Evolutionary conservation across 2,329 filamentous ascomycete species (phyloP).

Genomic region (Ceratocystis cacaofunesta): DNA sequence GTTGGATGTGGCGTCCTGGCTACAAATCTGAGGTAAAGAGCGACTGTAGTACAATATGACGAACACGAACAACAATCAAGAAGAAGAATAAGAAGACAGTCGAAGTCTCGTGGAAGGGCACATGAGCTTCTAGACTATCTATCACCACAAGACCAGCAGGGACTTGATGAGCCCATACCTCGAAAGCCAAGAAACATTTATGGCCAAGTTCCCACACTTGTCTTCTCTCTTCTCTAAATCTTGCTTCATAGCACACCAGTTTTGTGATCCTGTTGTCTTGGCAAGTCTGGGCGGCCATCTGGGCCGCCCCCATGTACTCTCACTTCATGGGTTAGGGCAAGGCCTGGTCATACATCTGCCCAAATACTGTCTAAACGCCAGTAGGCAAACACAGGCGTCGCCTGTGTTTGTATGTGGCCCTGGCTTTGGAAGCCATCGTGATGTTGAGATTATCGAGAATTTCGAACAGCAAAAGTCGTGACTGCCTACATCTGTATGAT

Average conservation of each 20-base stretch:
- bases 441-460: no score
- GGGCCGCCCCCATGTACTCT: not conserved
- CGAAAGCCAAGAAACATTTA: not conserved
- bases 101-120: not conserved
- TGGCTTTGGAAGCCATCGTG: no score
- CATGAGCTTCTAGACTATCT: constrained; percentile 3
- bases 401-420: no score
- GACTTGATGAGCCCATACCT: not conserved
- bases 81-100: not conserved
- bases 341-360: no score
- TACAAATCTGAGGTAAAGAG: constrained; percentile 9
- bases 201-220: not conserved
- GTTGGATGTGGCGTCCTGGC: not conserved
- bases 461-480: not conserved
- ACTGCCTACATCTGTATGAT: not conserved
- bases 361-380: no score
- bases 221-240: not conserved
- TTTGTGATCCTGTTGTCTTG: not conserved
- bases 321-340: not conserved
- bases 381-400: no score
- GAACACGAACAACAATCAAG: not conserved
- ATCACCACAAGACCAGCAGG: not conserved
- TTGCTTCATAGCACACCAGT: constrained; percentile 1
- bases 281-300: not conserved
- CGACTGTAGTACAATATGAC: constrained; percentile 5